A percentile compares a stretch with the other conserved stretches of the same genome.
phyloP scores from a whole-genome alignment of 2,329 filamentous ascomycete genomes.

The Calonectria hongkongensis region DNA sequence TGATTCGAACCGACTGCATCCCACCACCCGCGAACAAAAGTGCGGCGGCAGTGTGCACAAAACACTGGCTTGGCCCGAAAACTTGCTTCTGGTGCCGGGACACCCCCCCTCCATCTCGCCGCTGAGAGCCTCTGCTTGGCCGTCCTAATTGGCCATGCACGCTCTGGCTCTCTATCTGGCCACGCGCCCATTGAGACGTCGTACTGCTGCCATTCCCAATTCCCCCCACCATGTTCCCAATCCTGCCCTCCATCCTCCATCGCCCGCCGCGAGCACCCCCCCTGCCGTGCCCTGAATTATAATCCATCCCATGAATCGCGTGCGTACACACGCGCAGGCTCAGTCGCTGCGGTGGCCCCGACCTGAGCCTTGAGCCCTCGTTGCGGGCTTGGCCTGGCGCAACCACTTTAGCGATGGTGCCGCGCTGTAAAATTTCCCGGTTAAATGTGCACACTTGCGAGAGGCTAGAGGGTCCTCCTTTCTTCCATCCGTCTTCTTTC shows the following conservation, averaged over 20 bases:
- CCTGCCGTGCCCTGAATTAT: conserved; percentile 23
- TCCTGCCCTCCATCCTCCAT: conserved; percentile 5
- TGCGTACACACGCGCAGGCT: conserved; percentile 19
- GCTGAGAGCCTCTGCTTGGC: conserved; percentile 27
- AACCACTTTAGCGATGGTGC: conserved; percentile 28
- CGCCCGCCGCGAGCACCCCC: neutral
- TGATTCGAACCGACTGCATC: conserved; percentile 26
- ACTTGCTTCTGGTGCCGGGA: conserved; percentile 36
- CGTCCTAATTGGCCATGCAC: conserved; percentile 10
- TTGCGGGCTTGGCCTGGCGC: conserved; percentile 18
- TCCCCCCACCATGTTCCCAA: conserved; percentile 14
- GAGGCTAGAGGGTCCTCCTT: conserved; percentile 25
- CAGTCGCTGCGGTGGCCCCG: conserved; percentile 6
- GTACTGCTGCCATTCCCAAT: conserved; percentile 8
- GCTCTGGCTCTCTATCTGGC: conserved; percentile 16
- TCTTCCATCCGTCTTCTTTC: conserved; percentile 31
- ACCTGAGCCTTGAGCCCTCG: conserved; percentile 32
- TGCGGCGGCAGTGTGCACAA: conserved; percentile 33
- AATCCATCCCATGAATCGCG: conserved; percentile 36
- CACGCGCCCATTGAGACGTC: conserved; percentile 19
- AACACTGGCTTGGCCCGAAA: conserved; percentile 24
- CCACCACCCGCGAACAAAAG: conserved; percentile 29
- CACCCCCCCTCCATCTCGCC: conserved; percentile 18
- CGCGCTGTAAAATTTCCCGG: conserved; percentile 22
- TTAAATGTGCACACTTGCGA: conserved; percentile 30